Conservation (phyloP, 345 rosid species). For the Combretum micranthum region DNA sequence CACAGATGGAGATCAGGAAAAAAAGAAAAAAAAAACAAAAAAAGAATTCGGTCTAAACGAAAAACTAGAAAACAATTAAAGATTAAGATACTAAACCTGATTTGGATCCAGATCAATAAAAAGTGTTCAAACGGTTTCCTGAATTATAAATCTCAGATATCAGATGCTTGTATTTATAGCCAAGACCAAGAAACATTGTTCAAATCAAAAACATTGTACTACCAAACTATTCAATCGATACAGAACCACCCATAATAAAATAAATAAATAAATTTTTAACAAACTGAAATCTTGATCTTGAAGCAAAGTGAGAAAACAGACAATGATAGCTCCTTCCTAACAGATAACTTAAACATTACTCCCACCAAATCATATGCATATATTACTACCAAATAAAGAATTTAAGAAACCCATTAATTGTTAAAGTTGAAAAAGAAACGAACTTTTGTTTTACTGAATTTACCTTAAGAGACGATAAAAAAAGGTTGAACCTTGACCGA, state of each 20-base stretch:
- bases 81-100: too few relatives aligned
- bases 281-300: constrained; percentile 5
- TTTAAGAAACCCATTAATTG: too few relatives aligned
- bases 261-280: background rate
- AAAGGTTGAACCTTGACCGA: too few relatives aligned
- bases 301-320: constrained; percentile 2
- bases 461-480: too few relatives aligned
- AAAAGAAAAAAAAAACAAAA: too few relatives aligned
- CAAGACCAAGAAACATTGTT: background rate
- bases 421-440: too few relatives aligned
- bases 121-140: too few relatives aligned
- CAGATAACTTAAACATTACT: background rate
- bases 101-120: too few relatives aligned
- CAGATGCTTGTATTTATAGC: constrained; percentile 2
- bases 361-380: constrained; percentile 5
- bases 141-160: constrained; percentile 5
- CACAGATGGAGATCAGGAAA: too few relatives aligned
- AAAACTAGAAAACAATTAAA: too few relatives aligned
- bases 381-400: background rate
- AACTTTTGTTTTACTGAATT: too few relatives aligned
- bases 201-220: constrained; percentile 1
- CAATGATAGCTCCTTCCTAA: constrained; percentile 2
- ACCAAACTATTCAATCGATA: constrained; percentile 1
- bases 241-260: background rate
- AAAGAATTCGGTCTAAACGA: too few relatives aligned